Conservation (phyloP, 176 grass and related monocot genomes). For the Triticum aestivum region DNA sequence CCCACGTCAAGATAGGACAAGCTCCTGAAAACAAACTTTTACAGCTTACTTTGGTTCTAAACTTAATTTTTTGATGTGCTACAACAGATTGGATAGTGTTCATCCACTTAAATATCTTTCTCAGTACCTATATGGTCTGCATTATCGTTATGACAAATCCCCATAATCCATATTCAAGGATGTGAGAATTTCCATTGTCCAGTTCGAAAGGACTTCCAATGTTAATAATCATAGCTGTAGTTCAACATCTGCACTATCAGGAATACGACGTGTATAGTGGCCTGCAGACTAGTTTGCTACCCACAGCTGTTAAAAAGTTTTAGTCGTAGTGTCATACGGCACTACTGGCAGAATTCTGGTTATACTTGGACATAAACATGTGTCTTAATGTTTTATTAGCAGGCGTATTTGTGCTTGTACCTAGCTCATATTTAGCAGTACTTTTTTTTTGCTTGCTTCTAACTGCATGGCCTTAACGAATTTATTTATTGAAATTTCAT, state of each 20-base stretch:
- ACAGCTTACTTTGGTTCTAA: not conserved
- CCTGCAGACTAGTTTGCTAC: slow-evolving; percentile 19
- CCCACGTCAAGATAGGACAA: slow-evolving; percentile 6
- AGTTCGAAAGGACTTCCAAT: not conserved
- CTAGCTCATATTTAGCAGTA: not conserved
- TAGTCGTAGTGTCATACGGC: not conserved
- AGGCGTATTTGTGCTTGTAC: not conserved
- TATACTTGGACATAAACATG: not conserved
- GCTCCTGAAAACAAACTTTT: not conserved
- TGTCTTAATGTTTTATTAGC: slow-evolving; percentile 7
- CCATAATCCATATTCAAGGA: slow-evolving; percentile 11
- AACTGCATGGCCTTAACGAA: not conserved
- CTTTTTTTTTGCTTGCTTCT: not conserved
- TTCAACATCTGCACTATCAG: slow-evolving; percentile 6
- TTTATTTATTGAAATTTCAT: not conserved
- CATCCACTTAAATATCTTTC: not conserved
- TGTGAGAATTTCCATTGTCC: not conserved
- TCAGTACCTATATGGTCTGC: not conserved
- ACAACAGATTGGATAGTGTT: not conserved
- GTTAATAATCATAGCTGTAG: not conserved
- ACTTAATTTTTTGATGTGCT: not conserved
- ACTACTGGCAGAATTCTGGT: not conserved
- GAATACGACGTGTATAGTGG: not conserved
- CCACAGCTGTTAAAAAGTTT: not conserved
- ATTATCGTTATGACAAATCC: not conserved